Evolutionary conservation across 352 stramenopile genomes (phyloP).

Genomic region (Phytophthora pseudosyringae): DNA sequence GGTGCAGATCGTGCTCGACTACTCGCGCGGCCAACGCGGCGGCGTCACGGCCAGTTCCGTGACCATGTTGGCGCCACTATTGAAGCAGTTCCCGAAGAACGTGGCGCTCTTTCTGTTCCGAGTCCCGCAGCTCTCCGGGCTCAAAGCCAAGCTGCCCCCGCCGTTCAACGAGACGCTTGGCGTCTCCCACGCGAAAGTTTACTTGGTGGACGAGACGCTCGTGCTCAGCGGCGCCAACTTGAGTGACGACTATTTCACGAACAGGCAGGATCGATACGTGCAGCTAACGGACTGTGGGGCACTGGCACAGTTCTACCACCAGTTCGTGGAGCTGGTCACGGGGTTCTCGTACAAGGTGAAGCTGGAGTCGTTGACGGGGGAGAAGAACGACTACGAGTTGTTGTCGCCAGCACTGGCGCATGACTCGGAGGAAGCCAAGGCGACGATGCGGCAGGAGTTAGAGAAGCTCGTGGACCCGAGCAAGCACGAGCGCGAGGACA

Average conservation of each 20-base stretch:
- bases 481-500: slow-evolving; percentile 28
- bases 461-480: slow-evolving; percentile 45
- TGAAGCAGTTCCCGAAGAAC: slow-evolving; percentile 56
- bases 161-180: slow-evolving; percentile 87
- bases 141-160: slow-evolving; percentile 65
- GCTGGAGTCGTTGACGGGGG: slow-evolving; percentile 21
- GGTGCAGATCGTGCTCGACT: slow-evolving; percentile 75
- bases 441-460: slow-evolving; percentile 49
- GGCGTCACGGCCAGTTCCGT: slow-evolving; percentile 57
- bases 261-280: slow-evolving; percentile 83
- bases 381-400: slow-evolving; percentile 36
- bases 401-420: slow-evolving; percentile 29
- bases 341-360: slow-evolving; percentile 53
- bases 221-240: slow-evolving; percentile 86
- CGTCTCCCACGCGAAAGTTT: slow-evolving; percentile 86
- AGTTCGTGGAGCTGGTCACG: slow-evolving; percentile 64
- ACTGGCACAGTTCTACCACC: slow-evolving; percentile 73
- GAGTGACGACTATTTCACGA: slow-evolving; percentile 86
- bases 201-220: slow-evolving; percentile 81
- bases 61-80: slow-evolving; percentile 56
- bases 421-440: slow-evolving; percentile 45
- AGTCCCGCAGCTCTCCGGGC: slow-evolving; percentile 69
- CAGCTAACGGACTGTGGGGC: slow-evolving; percentile 56
- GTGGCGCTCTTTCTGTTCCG: slow-evolving; percentile 73
- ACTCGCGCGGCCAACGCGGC: slow-evolving; percentile 69